Conservation (phyloP, 78 protist genomes). For the Chrysochromulina parva region DNA sequence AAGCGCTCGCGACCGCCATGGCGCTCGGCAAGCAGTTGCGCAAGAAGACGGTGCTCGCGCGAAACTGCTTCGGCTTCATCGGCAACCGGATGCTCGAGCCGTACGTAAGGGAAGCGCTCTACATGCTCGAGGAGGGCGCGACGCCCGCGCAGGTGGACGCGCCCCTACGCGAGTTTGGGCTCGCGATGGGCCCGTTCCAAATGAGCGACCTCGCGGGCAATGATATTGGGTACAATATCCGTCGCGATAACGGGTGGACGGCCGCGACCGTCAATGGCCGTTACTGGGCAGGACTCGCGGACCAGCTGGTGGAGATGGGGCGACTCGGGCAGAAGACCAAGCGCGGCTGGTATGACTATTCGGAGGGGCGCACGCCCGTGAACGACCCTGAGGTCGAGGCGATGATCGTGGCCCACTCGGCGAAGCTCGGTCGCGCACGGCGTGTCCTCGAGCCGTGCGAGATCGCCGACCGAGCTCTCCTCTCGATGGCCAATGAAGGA, state of each 20-base stretch:
- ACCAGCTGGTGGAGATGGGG: neutral
- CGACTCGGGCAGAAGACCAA: constrained; percentile 62
- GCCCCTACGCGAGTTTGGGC: constrained; percentile 45
- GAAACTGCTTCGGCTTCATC: constrained; percentile 72
- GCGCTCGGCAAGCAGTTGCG: constrained; percentile 28
- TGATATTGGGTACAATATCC: constrained; percentile 44
- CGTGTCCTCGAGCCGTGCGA: constrained; percentile 17
- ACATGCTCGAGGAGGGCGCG: constrained; percentile 51
- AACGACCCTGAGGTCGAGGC: neutral
- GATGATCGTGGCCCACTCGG: neutral
- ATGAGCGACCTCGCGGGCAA: constrained; percentile 66
- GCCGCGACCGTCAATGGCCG: neutral
- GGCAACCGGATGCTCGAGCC: constrained; percentile 64
- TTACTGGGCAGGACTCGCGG: neutral
- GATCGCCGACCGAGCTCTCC: neutral
- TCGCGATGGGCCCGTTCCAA: constrained; percentile 67
- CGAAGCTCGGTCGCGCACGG: neutral
- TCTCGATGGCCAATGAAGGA: constrained; percentile 57
- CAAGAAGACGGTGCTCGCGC: constrained; percentile 64
- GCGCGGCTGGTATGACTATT: constrained; percentile 49
- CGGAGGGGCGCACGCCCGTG: constrained; percentile 22
- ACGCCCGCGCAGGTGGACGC: constrained; percentile 42
- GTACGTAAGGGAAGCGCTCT: constrained; percentile 27
- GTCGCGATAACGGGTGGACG: neutral
- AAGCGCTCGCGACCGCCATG: constrained; percentile 47